Percentiles rank a stretch among this genome's conserved stretches.
Conservation (phyloP, 2,329 filamentous ascomycete species). For the Colletotrichum graminicola region DNA sequence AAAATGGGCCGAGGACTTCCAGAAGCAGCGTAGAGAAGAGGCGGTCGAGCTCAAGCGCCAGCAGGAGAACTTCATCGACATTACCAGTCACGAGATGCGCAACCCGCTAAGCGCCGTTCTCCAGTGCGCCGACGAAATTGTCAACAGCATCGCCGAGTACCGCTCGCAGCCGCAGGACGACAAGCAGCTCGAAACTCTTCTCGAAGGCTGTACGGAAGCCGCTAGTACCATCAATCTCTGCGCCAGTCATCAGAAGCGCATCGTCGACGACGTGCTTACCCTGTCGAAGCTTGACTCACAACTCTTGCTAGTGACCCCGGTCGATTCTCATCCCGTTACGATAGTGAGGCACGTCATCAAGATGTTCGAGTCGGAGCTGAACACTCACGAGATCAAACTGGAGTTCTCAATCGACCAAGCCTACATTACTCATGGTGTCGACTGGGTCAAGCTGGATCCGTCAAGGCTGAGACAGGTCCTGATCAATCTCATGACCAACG, state of each 20-base stretch:
- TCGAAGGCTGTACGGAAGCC: constrained; percentile 75
- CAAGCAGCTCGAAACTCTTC: constrained; percentile 59
- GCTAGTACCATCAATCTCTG: constrained; percentile 86
- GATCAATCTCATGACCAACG: constrained; percentile 80
- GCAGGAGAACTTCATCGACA: constrained; percentile 79
- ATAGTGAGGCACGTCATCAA: constrained; percentile 78
- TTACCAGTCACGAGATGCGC: constrained; percentile 81
- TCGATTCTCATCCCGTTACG: constrained; percentile 75
- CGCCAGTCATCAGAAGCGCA: constrained; percentile 81
- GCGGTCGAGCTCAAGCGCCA: constrained; percentile 84
- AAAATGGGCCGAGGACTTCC: constrained; percentile 85
- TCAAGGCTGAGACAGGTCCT: constrained; percentile 80
- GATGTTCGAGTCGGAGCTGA: constrained; percentile 83
- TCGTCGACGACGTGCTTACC: constrained; percentile 76
- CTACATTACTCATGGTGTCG: constrained; percentile 72
- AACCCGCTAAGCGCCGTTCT: constrained; percentile 81
- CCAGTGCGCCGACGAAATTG: constrained; percentile 82
- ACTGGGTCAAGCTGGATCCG: constrained; percentile 82
- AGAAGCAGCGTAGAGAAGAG: constrained; percentile 82
- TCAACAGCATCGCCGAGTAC: constrained; percentile 61
- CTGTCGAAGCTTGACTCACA: constrained; percentile 79
- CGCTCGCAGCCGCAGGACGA: constrained; percentile 49
- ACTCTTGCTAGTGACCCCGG: constrained; percentile 76
- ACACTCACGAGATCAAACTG: constrained; percentile 78
- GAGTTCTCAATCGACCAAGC: constrained; percentile 77